A percentile compares a stretch with the other conserved stretches of the same genome.
These are phyloP conservation scores for Nicotiana tabacum DNA, from an alignment of 257 asterid genomes.

Conservation along the genomic window DNA sequence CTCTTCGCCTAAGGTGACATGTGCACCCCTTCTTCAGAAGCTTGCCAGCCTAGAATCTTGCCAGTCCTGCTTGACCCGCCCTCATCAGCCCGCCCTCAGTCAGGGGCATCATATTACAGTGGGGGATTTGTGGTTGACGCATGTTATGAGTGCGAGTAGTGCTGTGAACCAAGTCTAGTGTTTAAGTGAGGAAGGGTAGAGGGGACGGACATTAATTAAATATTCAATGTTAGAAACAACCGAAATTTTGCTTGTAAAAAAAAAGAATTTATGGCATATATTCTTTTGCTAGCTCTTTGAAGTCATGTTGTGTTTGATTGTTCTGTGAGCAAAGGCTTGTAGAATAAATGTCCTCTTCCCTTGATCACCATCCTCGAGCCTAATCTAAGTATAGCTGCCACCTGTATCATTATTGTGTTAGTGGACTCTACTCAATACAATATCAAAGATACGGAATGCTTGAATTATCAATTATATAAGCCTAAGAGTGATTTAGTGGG, in stretches of 20 bases:
- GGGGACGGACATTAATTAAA: neutral
- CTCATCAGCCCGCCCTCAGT: too few relatives aligned
- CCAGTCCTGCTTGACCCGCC: too few relatives aligned
- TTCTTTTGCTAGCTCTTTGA: constrained; percentile 5
- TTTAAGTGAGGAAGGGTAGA: neutral
- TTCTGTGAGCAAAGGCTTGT: constrained; percentile 17
- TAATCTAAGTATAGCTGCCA: constrained; percentile 18
- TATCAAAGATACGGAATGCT: constrained; percentile 22
- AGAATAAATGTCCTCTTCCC: constrained; percentile 21
- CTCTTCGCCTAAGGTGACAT: too few relatives aligned
- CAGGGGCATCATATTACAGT: too few relatives aligned
- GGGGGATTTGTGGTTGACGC: neutral
- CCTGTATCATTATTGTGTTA: constrained; percentile 20
- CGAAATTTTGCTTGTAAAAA: too few relatives aligned
- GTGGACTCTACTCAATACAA: constrained; percentile 19
- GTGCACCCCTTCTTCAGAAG: too few relatives aligned
- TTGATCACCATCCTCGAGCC: constrained; percentile 17
- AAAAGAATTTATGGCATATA: neutral
- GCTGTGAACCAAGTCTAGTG: neutral
- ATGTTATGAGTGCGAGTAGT: neutral
- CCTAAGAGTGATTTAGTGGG: neutral
- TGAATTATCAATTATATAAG: neutral
- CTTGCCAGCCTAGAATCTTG: too few relatives aligned
- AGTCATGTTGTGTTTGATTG: neutral
- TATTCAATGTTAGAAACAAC: neutral